phyloP scores from a whole-genome alignment of 2,329 filamentous ascomycete genomes.

The Dactylellina sp. region DNA sequence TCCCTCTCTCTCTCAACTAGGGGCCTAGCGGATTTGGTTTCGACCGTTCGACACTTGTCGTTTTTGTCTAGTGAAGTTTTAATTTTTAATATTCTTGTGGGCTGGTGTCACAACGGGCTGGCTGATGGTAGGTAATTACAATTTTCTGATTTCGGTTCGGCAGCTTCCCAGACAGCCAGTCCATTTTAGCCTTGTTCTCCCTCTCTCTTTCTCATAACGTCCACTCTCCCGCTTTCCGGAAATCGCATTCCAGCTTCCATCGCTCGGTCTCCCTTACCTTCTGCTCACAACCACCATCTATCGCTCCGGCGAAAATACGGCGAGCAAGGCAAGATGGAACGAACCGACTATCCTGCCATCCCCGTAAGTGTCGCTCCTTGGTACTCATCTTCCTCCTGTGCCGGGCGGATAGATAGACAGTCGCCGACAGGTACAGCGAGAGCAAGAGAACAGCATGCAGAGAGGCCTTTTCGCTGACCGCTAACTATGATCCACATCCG shows the following conservation, averaged over 20 bases:
- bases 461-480: slow-evolving; percentile 48
- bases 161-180: slow-evolving; percentile 24
- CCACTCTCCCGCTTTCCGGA: slow-evolving; percentile 29
- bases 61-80: too few relatives aligned
- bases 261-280: slow-evolving; percentile 14
- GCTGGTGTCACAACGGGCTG: too few relatives aligned
- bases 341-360: slow-evolving; percentile 92
- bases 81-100: too few relatives aligned
- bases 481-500: not conserved
- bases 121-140: too few relatives aligned
- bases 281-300: not conserved
- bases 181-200: slow-evolving; percentile 26
- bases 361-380: slow-evolving; percentile 75
- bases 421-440: too few relatives aligned
- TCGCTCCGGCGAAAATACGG: slow-evolving; percentile 2
- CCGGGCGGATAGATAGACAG: too few relatives aligned
- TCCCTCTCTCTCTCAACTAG: too few relatives aligned
- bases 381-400: too few relatives aligned
- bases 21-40: too few relatives aligned
- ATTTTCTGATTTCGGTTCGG: too few relatives aligned
- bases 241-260: slow-evolving; percentile 51
- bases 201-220: slow-evolving; percentile 22
- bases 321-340: slow-evolving; percentile 64
- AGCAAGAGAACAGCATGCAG: slow-evolving; percentile 12
- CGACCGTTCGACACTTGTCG: too few relatives aligned